Conservation (phyloP, 345 rosid species). For the Bruguiera gymnorhiza region DNA sequence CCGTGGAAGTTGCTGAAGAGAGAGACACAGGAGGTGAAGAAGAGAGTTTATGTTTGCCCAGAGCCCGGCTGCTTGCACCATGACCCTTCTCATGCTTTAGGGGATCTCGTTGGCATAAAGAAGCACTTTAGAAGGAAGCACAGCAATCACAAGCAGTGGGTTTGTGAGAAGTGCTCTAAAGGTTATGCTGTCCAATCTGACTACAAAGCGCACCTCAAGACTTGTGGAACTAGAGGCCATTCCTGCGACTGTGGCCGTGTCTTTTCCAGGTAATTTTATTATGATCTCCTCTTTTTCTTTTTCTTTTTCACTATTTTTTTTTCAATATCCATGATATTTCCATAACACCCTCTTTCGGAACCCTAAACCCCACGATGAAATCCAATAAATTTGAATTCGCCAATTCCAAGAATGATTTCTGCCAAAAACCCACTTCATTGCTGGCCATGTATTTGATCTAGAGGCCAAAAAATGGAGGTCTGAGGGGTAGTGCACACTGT, state of each 20-base stretch:
- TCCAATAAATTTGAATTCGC: conserved; percentile 4
- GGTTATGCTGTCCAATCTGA: conserved; percentile 89
- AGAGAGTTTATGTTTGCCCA: conserved; percentile 77
- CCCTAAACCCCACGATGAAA: neutral
- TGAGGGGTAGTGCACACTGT: conserved; percentile 10
- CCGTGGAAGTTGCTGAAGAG: conserved; percentile 85
- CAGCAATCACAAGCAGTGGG: conserved; percentile 78
- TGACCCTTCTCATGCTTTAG: conserved; percentile 78
- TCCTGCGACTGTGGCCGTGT: conserved; percentile 92
- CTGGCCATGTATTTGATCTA: conserved; percentile 16
- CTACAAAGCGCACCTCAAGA: conserved; percentile 85
- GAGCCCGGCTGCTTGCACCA: conserved; percentile 78
- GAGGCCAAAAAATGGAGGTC: conserved; percentile 17
- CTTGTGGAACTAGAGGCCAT: conserved; percentile 86
- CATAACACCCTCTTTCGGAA: neutral
- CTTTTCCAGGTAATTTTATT: conserved; percentile 58
- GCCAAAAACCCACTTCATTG: conserved; percentile 3
- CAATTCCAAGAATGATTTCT: conserved; percentile 35
- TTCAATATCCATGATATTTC: no score
- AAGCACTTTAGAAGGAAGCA: conserved; percentile 78
- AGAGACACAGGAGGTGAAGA: conserved; percentile 62
- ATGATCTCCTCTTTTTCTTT: neutral
- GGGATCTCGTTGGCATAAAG: conserved; percentile 83
- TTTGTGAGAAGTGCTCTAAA: conserved; percentile 72
- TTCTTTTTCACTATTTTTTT: neutral